A percentile compares a stretch with the other conserved stretches of the same genome.
These are phyloP conservation scores for Colletotrichum sp. DNA, from an alignment of 2,329 filamentous ascomycete species.

Conservation along the genomic window DNA sequence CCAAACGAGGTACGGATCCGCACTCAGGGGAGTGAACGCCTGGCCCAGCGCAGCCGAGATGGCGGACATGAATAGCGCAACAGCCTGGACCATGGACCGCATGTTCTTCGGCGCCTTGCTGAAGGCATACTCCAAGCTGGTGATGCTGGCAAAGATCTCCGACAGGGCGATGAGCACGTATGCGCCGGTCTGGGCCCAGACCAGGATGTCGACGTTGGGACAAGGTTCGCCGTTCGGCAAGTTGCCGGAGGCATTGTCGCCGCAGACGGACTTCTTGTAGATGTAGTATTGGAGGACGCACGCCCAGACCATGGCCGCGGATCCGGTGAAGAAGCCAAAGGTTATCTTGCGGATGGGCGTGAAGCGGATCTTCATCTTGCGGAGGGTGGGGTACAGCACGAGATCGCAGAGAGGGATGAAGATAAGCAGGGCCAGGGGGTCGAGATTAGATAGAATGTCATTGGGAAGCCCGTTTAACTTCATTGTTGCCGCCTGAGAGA, in stretches of 20 bases:
- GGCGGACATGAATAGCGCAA: slow-evolving; percentile 73
- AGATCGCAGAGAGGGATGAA: slow-evolving; percentile 76
- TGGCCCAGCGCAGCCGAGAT: slow-evolving; percentile 73
- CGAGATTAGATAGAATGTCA: slow-evolving; percentile 77
- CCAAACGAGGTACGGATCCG: slow-evolving; percentile 74
- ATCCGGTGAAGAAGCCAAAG: slow-evolving; percentile 69
- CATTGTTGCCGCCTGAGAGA: slow-evolving; percentile 70
- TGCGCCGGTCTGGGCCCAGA: slow-evolving; percentile 62
- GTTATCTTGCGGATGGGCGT: slow-evolving; percentile 80
- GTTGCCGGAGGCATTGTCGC: slow-evolving; percentile 40
- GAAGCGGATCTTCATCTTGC: slow-evolving; percentile 68
- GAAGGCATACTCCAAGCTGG: slow-evolving; percentile 75
- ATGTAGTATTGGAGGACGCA: slow-evolving; percentile 63
- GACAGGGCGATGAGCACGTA: slow-evolving; percentile 55
- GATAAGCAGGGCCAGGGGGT: slow-evolving; percentile 81
- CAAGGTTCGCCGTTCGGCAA: slow-evolving; percentile 33
- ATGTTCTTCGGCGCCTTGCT: slow-evolving; percentile 80
- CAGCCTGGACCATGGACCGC: slow-evolving; percentile 72
- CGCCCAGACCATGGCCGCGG: slow-evolving; percentile 63
- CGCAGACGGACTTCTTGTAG: slow-evolving; percentile 68
- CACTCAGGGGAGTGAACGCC: slow-evolving; percentile 47
- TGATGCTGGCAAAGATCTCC: slow-evolving; percentile 57
- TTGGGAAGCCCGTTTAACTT: slow-evolving; percentile 74
- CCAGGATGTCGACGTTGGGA: slow-evolving; percentile 60
- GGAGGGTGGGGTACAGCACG: slow-evolving; percentile 71